Base-by-base conservation (phyloP, 116 monocot species). In the Iris pallida region DNA sequence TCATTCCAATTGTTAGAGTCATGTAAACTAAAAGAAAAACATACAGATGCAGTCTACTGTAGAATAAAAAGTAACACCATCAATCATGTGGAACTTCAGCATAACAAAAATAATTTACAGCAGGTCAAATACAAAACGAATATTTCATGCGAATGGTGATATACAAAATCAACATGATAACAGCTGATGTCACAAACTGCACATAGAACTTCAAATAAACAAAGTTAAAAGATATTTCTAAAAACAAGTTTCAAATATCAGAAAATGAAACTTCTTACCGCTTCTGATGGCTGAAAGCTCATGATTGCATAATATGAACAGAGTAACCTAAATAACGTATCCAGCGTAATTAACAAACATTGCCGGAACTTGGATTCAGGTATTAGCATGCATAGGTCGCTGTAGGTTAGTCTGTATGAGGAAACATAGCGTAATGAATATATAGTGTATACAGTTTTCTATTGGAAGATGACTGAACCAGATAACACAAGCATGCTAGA, bases 251-350 rank as follows among this genome's bases (percentile, higher is more conserved):
- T 64, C 9, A 8, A 49, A 52, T 48, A 63, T 19, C 43, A 63
- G 12, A 70, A 55, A 53, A 13, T 40, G 6, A 43, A 16, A 44
- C 6, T 60, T 7, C 8, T 77, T 83, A 93, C 98, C 81, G 74
- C 68, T 68, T 77, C 75, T 61, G 75, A 61, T 47, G 78, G 81
- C 17, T 73, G 73, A 82, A 93, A 98, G 70, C 81, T 90, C 88
- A 93, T 87, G 68, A 98, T 98, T 74, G 81, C 54, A 65, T 90
- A 90, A 71, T 88, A 98, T 65, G 98, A 98, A 60, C 83, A 82
- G 84, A 98, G 88, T 72, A 93, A 79, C 79, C 63, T 85, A 81
- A 93, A 98, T 65, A 93, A 76, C 44, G 68, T 52, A 69, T 82
- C 90, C 63, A 93, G 66, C n/a, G 93, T 98, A 62, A 53, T 88